Base-by-base conservation (phyloP, 2,329 filamentous ascomycete genomes). In the Fusarium nodosum region DNA sequence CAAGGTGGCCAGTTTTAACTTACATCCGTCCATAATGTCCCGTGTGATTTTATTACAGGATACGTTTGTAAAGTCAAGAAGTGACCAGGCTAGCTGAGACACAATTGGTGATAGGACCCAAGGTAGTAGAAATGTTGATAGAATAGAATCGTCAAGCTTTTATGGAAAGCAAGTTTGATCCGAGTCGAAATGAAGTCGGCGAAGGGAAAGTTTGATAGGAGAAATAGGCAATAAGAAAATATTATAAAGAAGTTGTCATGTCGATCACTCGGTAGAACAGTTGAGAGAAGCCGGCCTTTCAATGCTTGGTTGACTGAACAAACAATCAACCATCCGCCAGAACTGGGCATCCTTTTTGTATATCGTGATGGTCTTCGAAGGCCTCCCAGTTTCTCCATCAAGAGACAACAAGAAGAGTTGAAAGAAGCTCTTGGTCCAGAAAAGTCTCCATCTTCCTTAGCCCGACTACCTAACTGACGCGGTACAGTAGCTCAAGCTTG, bases 321-420 rank as follows among this genome's bases (percentile, higher is more conserved):
- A 39, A 50, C 55, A 70, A 61, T 47, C 53, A 44, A 67, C 51
- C 62, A 64, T 69, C 47, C 22, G 44, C 50, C 47, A 45, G 70
- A 68, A 47, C 62, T 47, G 51, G 57, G 64, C 66, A 74, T 72
- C 71, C 74, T 73, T 75, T 75, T 74, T 75, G 74, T 75, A 75
- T 74, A 75, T 75, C 71, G 66, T 66, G 58, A 75, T 66, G 56
- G 54, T 59, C 30, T 60, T 66, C 65, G 72, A 75, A 74, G 72
- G 73, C 73, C 73, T 74, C 73, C 73, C 65, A 62, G 62, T 58
- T 31, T 48, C 50, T 66, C 70, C 58, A 61, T 64, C 42, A 53
- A 71, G 51, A 56, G 50, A 60, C 61, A 65, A 63, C 24, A 54
- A 33, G 41, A 61, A 53, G 51, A 53, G 54, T 48, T 68, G 46